Evolutionary conservation across 139 green algal species (phyloP).

Genomic region (Chlorella sp.): DNA sequence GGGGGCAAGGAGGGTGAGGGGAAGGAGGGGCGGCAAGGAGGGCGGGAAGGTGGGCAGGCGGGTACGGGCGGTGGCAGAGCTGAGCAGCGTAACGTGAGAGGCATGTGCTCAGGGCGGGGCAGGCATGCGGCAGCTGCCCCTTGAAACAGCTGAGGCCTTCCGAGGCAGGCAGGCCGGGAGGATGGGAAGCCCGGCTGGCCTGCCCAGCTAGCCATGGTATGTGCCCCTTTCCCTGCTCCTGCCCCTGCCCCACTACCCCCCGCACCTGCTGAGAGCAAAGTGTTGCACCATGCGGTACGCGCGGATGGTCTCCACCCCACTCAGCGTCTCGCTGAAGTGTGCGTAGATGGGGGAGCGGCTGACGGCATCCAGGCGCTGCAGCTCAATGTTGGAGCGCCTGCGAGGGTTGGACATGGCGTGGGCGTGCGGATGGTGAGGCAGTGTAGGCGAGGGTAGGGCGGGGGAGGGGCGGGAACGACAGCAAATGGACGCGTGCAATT

Average conservation of each 20-base stretch:
- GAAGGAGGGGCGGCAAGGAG: not conserved
- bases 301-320: constrained; percentile 78
- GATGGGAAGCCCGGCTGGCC: too few species aligned
- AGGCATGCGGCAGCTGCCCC: too few species aligned
- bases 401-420: constrained; percentile 1
- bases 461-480: not conserved
- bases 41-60: not conserved
- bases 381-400: constrained; percentile 87
- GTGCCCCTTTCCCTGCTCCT: not conserved
- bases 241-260: not conserved
- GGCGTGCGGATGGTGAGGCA: not conserved
- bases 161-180: not conserved
- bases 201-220: not conserved
- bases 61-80: too few species aligned
- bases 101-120: too few species aligned
- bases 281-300: constrained; percentile 70
- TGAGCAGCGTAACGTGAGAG: not conserved
- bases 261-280: constrained; percentile 58
- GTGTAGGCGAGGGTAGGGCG: not conserved
- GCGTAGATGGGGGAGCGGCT: constrained; percentile 87
- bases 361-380: constrained; percentile 92
- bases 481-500: too few species aligned
- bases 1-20: too few species aligned
- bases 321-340: constrained; percentile 73
- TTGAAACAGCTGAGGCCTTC: too few species aligned